Evolutionary conservation across 805 yeast species (phyloP), one percentile per base, ranked within the genome.

Genomic region (Wickerhamomyces canadensis): DNA sequence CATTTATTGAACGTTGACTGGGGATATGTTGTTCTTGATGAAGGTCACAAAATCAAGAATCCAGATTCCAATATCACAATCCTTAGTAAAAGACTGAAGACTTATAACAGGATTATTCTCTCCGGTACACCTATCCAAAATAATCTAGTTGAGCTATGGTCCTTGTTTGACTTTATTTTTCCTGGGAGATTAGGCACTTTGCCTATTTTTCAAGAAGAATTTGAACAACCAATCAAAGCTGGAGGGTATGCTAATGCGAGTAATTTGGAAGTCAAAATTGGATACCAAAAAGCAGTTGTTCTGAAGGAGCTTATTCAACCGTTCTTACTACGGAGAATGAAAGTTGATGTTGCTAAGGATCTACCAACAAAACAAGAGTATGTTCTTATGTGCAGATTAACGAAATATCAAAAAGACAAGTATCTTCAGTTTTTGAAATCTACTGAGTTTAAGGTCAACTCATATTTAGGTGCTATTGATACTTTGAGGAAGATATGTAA

Each of bases 161-260:
- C 95, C 37, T 62, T 93, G 33, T 91, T 93, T 63, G 98, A 93
- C 53, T 93, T 93, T 62, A 83, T 89, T 2, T 89, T 83, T 52
- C 98, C 98, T 0, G 98, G 98, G 0, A 67, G 95, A 43, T 62
- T 93, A 17, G 98, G 98, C 0, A 93, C 98, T 0, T 64, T 93
- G 18, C 98, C 98, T 0, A 91, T 93, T 0, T 93, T 93, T 51
- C 95, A 89, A 59, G 83, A 75, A 36, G 96, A 93, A 57, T 93
- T 93, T 58, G 83, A 95, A 3, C 68, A 80, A 6, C 98, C 98
- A 0, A 93, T 93, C 31, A 91, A 88, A 53, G 72, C 85, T 56
- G 98, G 98, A n/a, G 98, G 98, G 0, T 93, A 93, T 61, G 96
- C 98, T 2, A 93, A 91, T 64, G 98, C 98, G 0, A 79, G 94